A percentile compares a stretch with the other conserved stretches of the same genome.
These are phyloP conservation scores for Monilinia fructigena DNA, from an alignment of 2,329 filamentous ascomycete genomes.

Conservation along the genomic window DNA sequence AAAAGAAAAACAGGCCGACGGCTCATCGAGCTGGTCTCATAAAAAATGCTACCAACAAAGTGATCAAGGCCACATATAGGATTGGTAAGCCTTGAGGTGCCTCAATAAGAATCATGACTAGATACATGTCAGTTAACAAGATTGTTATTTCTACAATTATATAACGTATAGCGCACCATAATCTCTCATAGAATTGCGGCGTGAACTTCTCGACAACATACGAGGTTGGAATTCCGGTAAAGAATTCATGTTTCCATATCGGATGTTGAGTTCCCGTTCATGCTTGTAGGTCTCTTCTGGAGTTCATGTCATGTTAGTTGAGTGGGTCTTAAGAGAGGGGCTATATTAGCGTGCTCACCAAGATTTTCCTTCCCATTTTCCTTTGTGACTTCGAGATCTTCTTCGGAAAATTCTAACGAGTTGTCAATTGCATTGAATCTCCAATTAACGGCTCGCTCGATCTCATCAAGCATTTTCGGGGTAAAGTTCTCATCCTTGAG, in stretches of 20 bases:
- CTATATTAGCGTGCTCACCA: neutral
- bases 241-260: neutral
- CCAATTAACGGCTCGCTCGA: neutral
- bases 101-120: constrained; percentile 1
- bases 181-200: neutral
- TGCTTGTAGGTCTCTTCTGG: neutral
- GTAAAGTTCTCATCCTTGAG: neutral
- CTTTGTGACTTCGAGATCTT: neutral
- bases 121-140: neutral
- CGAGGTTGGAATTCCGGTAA: neutral
- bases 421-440: constrained; percentile 3
- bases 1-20: neutral
- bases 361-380: neutral
- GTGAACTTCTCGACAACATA: neutral
- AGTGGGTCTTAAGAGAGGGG: neutral
- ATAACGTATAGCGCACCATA: neutral
- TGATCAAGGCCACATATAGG: neutral
- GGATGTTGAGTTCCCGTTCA: neutral
- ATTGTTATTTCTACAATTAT: neutral
- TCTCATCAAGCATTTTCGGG: neutral
- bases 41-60: neutral
- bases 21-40: neutral
- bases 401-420: neutral
- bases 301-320: neutral
- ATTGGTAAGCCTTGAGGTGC: neutral